These are phyloP conservation scores for Suillus decipiens DNA, from an alignment of 768 basidiomycete species.

Conservation along the genomic window DNA sequence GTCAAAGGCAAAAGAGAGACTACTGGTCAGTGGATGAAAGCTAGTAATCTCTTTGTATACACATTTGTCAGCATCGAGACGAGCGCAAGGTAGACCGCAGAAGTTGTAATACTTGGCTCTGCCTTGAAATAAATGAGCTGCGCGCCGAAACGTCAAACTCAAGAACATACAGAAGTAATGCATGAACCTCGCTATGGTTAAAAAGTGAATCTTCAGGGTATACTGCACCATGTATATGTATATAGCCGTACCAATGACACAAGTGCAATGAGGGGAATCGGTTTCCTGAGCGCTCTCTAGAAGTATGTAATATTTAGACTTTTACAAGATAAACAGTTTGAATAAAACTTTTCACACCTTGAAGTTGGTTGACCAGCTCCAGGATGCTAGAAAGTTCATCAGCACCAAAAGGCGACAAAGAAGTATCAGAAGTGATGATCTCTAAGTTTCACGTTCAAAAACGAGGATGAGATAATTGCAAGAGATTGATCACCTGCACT, in stretches of 20 bases:
- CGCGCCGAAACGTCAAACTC: not conserved
- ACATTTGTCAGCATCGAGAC: slow-evolving; percentile 46
- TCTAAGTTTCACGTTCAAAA: slow-evolving; percentile 12
- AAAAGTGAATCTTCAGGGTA: not conserved
- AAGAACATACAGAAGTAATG: slow-evolving; percentile 38
- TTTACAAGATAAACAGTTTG: not conserved
- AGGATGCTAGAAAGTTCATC: slow-evolving; percentile 11
- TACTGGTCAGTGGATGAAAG: not conserved
- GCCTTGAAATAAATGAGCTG: slow-evolving; percentile 11
- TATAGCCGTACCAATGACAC: slow-evolving; percentile 2
- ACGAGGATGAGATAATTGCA: not conserved
- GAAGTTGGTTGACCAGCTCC: slow-evolving; percentile 12
- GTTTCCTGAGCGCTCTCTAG: slow-evolving; percentile 4
- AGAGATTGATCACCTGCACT: slow-evolving; percentile 21
- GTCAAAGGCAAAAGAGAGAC: slow-evolving; percentile 6
- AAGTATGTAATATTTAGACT: not conserved
- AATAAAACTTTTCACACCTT: slow-evolving; percentile 7
- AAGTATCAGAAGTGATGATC: slow-evolving; percentile 10
- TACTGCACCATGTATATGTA: not conserved
- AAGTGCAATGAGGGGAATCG: slow-evolving; percentile 4
- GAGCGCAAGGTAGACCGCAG: slow-evolving; percentile 47
- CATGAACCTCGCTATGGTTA: slow-evolving; percentile 43
- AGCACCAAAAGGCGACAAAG: slow-evolving; percentile 14
- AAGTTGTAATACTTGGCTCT: slow-evolving; percentile 45
- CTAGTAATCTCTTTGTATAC: slow-evolving; percentile 25